phyloP scores from a whole-genome alignment of 2,329 filamentous ascomycete genomes.

The Fusarium hainanense region DNA sequence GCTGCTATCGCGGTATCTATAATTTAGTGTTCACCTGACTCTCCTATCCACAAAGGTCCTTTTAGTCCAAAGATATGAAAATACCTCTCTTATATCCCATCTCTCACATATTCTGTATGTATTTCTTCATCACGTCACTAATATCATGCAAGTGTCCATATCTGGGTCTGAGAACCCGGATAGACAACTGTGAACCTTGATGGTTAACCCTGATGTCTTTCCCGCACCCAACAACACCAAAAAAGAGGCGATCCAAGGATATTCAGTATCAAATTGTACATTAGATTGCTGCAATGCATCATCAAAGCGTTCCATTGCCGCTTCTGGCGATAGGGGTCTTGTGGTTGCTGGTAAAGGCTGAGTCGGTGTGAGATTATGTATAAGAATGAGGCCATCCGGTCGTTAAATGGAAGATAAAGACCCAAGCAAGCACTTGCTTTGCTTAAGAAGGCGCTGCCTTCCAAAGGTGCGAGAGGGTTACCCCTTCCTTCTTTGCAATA shows the following conservation, averaged over 20 bases:
- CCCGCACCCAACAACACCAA: conserved; percentile 14
- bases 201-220: conserved; percentile 46
- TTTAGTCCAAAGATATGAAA: neutral
- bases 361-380: conserved; percentile 26
- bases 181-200: conserved; percentile 43
- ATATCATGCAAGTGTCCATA: neutral
- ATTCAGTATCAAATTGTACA: neutral
- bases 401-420: neutral
- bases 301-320: conserved; percentile 1
- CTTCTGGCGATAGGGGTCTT: conserved; percentile 10
- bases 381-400: conserved; percentile 31
- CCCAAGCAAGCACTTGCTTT: neutral
- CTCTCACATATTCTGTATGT: neutral
- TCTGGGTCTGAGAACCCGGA: conserved; percentile 42
- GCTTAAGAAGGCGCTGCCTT: neutral
- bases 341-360: conserved; percentile 9
- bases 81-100: neutral
- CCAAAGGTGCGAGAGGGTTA: neutral
- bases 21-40: neutral
- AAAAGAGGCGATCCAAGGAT: conserved; percentile 2
- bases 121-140: conserved; percentile 15
- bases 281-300: conserved; percentile 16
- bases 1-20: neutral
- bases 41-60: conserved; percentile 11
- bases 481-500: too few relatives aligned